Percentiles rank a stretch among this genome's conserved stretches.
phyloP scores from a whole-genome alignment of 2,329 filamentous ascomycete species.

The Trichoderma simmonsii region DNA sequence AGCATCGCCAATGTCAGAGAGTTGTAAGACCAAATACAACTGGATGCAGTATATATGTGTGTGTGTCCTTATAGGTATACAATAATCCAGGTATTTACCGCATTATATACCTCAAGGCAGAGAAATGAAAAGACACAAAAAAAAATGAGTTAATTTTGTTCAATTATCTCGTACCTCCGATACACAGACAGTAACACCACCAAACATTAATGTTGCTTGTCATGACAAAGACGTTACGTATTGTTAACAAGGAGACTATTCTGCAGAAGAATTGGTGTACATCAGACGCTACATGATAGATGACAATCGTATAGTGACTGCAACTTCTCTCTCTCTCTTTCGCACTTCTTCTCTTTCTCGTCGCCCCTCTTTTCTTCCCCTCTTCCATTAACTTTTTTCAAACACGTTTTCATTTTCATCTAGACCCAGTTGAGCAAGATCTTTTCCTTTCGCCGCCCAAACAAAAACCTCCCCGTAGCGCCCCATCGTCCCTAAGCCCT shows the following conservation, averaged over 20 bases:
- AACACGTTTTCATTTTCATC: background rate
- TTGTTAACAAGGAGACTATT: slow-evolving; percentile 13
- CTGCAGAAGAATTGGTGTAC: slow-evolving; percentile 16
- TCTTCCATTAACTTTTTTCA: slow-evolving; percentile 14
- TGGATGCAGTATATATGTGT: background rate
- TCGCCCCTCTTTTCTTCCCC: background rate
- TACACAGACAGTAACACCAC: background rate
- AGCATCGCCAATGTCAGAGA: background rate
- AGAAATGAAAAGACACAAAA: background rate
- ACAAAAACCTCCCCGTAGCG: background rate
- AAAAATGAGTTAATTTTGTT: background rate
- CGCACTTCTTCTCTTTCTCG: background rate
- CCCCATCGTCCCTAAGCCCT: slow-evolving; percentile 9
- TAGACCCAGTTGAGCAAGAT: background rate
- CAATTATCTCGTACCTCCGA: background rate
- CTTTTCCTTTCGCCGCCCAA: background rate
- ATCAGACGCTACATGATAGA: slow-evolving; percentile 12
- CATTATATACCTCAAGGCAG: background rate
- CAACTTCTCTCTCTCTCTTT: background rate
- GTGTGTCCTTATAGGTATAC: background rate
- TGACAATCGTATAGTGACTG: slow-evolving; percentile 4
- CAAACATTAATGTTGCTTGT: background rate
- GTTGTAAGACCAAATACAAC: background rate
- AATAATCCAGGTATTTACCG: background rate
- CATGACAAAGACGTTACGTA: slow-evolving; percentile 13